Base-by-base conservation (phyloP, 2,329 filamentous ascomycete genomes). In the Sclerotinia trifoliorum region DNA sequence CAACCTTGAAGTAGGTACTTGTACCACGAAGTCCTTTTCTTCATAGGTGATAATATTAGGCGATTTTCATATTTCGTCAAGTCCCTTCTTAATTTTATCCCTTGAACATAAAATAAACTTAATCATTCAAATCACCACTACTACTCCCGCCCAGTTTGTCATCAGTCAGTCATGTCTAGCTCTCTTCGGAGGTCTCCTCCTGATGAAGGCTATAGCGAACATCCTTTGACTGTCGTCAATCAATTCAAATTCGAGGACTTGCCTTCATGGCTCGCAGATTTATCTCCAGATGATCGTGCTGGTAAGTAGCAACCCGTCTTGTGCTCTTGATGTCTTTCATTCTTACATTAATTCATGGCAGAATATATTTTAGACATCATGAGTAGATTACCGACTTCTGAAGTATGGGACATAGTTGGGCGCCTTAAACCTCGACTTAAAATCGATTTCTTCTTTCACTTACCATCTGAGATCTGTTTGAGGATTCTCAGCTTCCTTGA, bases 401-500 rank as follows among this genome's bases (percentile, higher is more conserved):
- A 89, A 66, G 89, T 97, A 69, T 89, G 90, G 62, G 85, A 90
- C 56, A 91, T 97, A 65, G 92, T 97, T 58, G 87, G 94, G 66
- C 86, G 90, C 71, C 82, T 97, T 24, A 91, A 89, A 71, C 92
- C 93, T 5, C 85, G 94, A 65, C 88, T 98, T 3, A 94, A 97
- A 79, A 94, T 97, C 80, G 92, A 99, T 80, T 97, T 97, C 66
- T 88, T 97, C 54, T 83, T 87, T 71, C 88, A 92, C 75, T 86
- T 99, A 0, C 95, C 95, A 0, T 88, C 92, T 35, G 95, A 99
- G 78, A 91, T 99, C 74, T 96, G 93, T 70, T 88, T 95, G 56
- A 90, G 96, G 75, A 90, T 98, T 56, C 89, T 99, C 55, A 89
- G 90, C 21, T 95, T 93, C 76, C 88, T 99, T 62, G 91, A 94